Conservation (phyloP, 2,329 filamentous ascomycete species). For the Zarea fungicola region DNA sequence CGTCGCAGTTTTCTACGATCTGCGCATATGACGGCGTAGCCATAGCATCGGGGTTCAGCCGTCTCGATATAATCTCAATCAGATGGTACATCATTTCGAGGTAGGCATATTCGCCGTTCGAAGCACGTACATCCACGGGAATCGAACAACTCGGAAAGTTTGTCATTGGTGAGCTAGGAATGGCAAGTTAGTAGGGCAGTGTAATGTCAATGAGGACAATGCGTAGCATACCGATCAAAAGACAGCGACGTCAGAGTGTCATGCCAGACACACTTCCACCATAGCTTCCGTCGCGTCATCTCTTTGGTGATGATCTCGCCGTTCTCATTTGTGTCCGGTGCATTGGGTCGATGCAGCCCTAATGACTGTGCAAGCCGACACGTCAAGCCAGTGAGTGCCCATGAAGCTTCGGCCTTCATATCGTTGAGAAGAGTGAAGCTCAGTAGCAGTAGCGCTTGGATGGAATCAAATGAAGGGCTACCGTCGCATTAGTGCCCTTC, state of each 20-base stretch:
- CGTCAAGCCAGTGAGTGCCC: slow-evolving; percentile 59
- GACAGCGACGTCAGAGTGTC: slow-evolving; percentile 61
- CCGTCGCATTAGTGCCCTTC: slow-evolving; percentile 9
- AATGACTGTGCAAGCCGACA: slow-evolving; percentile 61
- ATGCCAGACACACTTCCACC: slow-evolving; percentile 65
- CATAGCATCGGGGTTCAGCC: slow-evolving; percentile 50
- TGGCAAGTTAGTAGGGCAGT: not conserved
- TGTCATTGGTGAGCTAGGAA: slow-evolving; percentile 53
- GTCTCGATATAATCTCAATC: slow-evolving; percentile 54
- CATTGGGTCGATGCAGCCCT: slow-evolving; percentile 49
- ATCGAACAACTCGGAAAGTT: slow-evolving; percentile 53
- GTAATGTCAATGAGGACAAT: slow-evolving; percentile 13
- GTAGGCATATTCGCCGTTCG: slow-evolving; percentile 49
- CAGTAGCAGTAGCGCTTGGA: slow-evolving; percentile 58
- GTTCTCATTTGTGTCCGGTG: slow-evolving; percentile 41
- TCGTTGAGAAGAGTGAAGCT: slow-evolving; percentile 62
- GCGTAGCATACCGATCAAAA: slow-evolving; percentile 50
- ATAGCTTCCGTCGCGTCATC: slow-evolving; percentile 49
- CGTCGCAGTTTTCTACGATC: slow-evolving; percentile 54
- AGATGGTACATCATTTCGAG: slow-evolving; percentile 62
- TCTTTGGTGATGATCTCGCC: slow-evolving; percentile 46
- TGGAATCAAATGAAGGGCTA: slow-evolving; percentile 59
- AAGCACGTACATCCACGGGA: slow-evolving; percentile 37
- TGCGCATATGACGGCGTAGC: slow-evolving; percentile 45
- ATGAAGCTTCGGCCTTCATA: slow-evolving; percentile 65